Base-by-base conservation (phyloP, 2,329 filamentous ascomycete genomes). In the Colletotrichum magnum region DNA sequence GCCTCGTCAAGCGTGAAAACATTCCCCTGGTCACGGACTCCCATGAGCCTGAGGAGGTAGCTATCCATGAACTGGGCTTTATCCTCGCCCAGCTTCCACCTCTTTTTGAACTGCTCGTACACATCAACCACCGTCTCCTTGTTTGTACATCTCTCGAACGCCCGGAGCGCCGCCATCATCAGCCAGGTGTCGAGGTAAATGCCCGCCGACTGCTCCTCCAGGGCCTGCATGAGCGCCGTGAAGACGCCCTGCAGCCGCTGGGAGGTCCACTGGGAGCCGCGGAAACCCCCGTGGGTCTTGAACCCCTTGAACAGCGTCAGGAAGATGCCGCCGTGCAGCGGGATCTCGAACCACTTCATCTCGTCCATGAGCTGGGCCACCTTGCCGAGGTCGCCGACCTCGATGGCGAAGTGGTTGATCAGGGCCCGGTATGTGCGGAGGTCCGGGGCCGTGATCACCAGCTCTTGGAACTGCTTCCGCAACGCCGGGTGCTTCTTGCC, bases 281-380 rank as follows among this genome's bases (percentile, higher is more conserved):
- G 83, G 26, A 84, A 77, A 28, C 89, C 90, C 12, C 95, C 95
- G 75, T 97, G 91, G 2, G 83, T 79, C 39, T 87, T 85, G 76
- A 98, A 99, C 0, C 93, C 94, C 74, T 94, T 92, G 81, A 98
- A 93, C 4, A 98, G 84, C 7, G 92, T 87, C 45, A 96, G 84
- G 75, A 95, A 98, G 26, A 97, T 88, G 66, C 92, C 88, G 6
- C 92, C 92, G 70, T 95, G 90, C 16, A 95, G 82, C 0, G 90
- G 88, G 4, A 97, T 84, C 3, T 86, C 82, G 72, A 90, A 90
- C 45, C 83, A 81, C 64, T 88, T 89, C 94, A 98, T 97, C 77
- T 98, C 95, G 54, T 89, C 87, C 24, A 99, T 82, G 52, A 94
- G 88, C 57, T 89, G 87, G 12, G 89, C 88, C 13, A 97, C 89